Base-by-base conservation (phyloP, 106 monocot species). In the Vanilla planifolia region DNA sequence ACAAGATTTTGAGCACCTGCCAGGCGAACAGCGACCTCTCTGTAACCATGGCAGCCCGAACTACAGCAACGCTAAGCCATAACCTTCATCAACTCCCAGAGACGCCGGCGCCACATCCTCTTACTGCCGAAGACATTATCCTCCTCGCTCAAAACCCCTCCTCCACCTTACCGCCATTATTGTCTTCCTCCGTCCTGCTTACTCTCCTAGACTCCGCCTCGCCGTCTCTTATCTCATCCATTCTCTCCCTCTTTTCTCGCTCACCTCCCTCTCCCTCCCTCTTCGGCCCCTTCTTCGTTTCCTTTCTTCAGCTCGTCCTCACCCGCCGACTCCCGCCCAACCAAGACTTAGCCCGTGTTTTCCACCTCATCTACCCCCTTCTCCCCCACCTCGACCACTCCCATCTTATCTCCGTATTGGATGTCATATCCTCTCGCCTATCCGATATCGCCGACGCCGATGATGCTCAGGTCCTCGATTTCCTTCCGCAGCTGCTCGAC, bases 341-440 rank as follows among this genome's bases (percentile, higher is more conserved):
- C 32, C 32, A 29, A 10, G 52, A 40, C 60, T 32, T 64, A 48
- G 3, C 77, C 67, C 56, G 39, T n/a, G 24, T 72, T 59, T 16
- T 85, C 67, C 72, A 71, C 76, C 76, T 82, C 51, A 60, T 91
- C 55, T 61, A 70, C 26, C 72, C 84, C 33, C 82, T 61, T 61
- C 65, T 86, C 43, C 70, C 70, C 42, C 10, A 55, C n/a, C 63
- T 92, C 47, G 44, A 71, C 74, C 41, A 11, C 37, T 10, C 62
- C 67, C 56, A 67, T 43, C 51, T 77, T 29, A 47, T 37, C 39
- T 56, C 77, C 19, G 15, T 77, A 60, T 66, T 76, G n/a, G 74
- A 76, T 44, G 26, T 58, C 23, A 8, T 76, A 40, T 33, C 71
- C 48, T 73, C 73, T n/a, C 63, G 45, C 43, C 50, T 79, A 69